Conservation (phyloP, 2,329 filamentous ascomycete genomes). For the Colletotrichum sansevieriae region DNA sequence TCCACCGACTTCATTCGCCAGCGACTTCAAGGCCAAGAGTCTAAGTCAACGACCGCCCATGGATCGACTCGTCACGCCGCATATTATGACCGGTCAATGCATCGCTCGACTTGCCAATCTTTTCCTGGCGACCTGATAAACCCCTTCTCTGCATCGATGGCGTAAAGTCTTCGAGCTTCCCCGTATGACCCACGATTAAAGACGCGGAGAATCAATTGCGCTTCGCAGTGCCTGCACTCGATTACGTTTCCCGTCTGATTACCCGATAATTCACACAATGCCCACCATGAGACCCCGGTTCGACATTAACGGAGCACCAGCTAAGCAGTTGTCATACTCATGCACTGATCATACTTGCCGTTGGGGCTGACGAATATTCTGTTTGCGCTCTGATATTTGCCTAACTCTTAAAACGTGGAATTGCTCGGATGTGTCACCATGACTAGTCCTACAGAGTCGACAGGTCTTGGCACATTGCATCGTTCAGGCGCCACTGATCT, state of each 20-base stretch:
- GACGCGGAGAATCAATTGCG: background rate
- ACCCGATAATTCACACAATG: background rate
- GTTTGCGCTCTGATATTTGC: conserved; percentile 28
- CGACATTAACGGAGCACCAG: conserved; percentile 3
- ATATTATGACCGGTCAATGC: conserved; percentile 3
- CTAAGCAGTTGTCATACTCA: background rate
- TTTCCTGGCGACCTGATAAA: conserved; percentile 1
- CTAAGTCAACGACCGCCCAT: conserved; percentile 40
- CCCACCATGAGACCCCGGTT: background rate
- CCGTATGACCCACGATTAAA: conserved; percentile 3
- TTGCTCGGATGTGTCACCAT: conserved; percentile 29
- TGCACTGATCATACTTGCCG: background rate
- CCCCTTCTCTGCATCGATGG: conserved; percentile 14
- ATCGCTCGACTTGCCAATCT: conserved; percentile 30
- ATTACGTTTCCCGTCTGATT: conserved; percentile 17
- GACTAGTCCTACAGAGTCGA: conserved; percentile 1
- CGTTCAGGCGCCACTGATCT: conserved; percentile 17
- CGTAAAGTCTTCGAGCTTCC: background rate
- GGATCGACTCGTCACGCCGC: conserved; percentile 35
- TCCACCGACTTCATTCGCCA: conserved; percentile 28
- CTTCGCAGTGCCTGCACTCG: background rate
- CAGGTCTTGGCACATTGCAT: conserved; percentile 23
- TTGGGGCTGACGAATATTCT: conserved; percentile 8
- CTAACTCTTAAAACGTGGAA: conserved; percentile 22
- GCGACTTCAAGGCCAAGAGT: conserved; percentile 32